phyloP scores from a whole-genome alignment of 2,329 filamentous ascomycete genomes.

The Ophiobolus disseminans region DNA sequence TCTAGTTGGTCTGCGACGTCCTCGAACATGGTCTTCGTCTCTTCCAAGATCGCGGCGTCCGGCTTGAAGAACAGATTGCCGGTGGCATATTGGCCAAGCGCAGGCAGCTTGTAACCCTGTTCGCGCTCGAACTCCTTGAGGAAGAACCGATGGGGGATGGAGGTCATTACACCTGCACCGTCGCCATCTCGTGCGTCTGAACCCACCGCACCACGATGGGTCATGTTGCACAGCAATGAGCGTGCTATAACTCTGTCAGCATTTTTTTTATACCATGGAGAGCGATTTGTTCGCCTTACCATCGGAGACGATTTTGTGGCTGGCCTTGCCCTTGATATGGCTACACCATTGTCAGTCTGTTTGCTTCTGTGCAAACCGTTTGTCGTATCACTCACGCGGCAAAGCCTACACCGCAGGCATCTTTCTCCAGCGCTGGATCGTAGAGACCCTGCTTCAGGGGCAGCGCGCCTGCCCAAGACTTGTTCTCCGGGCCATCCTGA shows the following conservation, averaged over 20 bases:
- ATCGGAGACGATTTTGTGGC: constrained; percentile 99
- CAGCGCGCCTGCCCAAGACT: constrained; percentile 93
- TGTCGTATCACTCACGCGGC: constrained; percentile 73
- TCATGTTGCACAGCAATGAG: constrained; percentile 99
- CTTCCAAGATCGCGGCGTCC: constrained; percentile 84
- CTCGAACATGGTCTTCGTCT: constrained; percentile 92
- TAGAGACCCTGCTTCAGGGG: constrained; percentile 99
- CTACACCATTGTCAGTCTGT: constrained; percentile 57
- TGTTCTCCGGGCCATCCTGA: constrained; percentile 77
- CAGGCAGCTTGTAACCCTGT: constrained; percentile 84
- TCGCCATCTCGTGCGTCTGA: constrained; percentile 98
- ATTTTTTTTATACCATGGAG: constrained; percentile 13
- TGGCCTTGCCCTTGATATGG: constrained; percentile 95
- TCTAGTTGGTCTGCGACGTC: constrained; percentile 88
- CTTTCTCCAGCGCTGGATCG: constrained; percentile 94
- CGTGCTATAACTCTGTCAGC: constrained; percentile 66
- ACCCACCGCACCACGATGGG: constrained; percentile 96
- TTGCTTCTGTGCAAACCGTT: not conserved
- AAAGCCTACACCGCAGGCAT: constrained; percentile 99
- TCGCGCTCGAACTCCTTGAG: constrained; percentile 97
- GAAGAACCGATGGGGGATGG: constrained; percentile 97
- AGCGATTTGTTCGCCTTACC: constrained; percentile 64
- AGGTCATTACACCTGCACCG: constrained; percentile 99
- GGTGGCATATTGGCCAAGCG: constrained; percentile 91
- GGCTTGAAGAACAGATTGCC: constrained; percentile 99